Evolutionary conservation across 1,284 basidiomycete species (phyloP).

Genomic region (Trichosporon coremiiforme): DNA sequence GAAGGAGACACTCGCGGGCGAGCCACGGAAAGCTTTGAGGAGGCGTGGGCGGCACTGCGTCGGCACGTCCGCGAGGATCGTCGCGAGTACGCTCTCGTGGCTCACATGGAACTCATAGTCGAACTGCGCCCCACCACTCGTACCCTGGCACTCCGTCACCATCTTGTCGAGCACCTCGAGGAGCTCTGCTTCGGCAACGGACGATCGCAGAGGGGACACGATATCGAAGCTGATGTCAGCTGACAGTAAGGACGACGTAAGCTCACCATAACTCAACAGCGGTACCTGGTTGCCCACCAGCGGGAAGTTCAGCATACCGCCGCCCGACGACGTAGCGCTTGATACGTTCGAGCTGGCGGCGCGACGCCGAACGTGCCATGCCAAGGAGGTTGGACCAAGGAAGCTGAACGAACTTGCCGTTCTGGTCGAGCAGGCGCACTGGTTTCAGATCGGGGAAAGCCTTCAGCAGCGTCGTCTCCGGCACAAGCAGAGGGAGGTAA

Average conservation of each 20-base stretch:
- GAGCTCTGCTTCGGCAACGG: constrained; percentile 54
- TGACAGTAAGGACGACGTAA: neutral
- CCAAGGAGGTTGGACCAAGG: constrained; percentile 76
- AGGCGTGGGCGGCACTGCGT: constrained; percentile 40
- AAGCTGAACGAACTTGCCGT: constrained; percentile 77
- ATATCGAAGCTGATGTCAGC: constrained; percentile 52
- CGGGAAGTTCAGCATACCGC: constrained; percentile 59
- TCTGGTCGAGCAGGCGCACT: constrained; percentile 75
- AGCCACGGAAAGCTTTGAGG: constrained; percentile 44
- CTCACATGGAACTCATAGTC: constrained; percentile 56
- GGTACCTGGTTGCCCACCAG: constrained; percentile 52
- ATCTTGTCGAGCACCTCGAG: constrained; percentile 55
- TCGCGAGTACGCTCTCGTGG: constrained; percentile 50
- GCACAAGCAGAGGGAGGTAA: constrained; percentile 79
- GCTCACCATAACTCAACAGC: constrained; percentile 49
- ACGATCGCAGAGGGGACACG: constrained; percentile 52
- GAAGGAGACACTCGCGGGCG: constrained; percentile 35
- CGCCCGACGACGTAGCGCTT: constrained; percentile 85
- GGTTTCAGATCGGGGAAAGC: constrained; percentile 65
- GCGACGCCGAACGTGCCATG: constrained; percentile 81
- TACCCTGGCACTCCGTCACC: constrained; percentile 52
- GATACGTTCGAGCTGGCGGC: constrained; percentile 72
- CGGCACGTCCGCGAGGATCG: constrained; percentile 45
- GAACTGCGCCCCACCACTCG: constrained; percentile 36
- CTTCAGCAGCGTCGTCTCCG: constrained; percentile 63